Base-by-base conservation (phyloP, 2,329 filamentous ascomycete species). In the Verticillium nubilum region DNA sequence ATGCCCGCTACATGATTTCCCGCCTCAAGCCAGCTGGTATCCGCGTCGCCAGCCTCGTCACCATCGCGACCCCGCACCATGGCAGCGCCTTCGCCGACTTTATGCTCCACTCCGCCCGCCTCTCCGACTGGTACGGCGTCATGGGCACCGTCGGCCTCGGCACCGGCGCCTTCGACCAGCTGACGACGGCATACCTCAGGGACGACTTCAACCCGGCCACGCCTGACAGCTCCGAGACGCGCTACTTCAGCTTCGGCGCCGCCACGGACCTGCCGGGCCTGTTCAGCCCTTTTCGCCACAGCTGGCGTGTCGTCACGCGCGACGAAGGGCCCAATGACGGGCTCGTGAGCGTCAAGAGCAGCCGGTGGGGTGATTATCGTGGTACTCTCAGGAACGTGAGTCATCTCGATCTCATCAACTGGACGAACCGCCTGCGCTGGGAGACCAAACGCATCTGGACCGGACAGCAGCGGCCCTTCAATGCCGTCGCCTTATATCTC, bases 371-470 rank as follows among this genome's bases (percentile, higher is more conserved):
- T 6, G 76, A 76, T 10, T 88, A 89, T 68, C 82, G 86, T 67
- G 86, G 86, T 4, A 88, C 86, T 1, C 68, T 89, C 59, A 71
- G 86, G 4, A 80, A 77, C 1, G 85, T 87, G 6, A 86, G 80
- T 65, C 86, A 89, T 67, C 71, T 88, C 27, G 86, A 88, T 65
- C 70, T 88, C 58, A 88, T 89, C 64, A 88, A 89, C 70, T 89
- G 86, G 86, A 85, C 81, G 33, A 89, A 88, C 63, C 74, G 82
- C 61, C 62, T 87, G 35, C 75, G 77, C 56, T 87, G 81, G 78
- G 78, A 78, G 47, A 66, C 84, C 50, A 73, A 87, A 78, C 76
- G 73, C 55, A 66, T 78, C 59, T 76, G 76, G 74, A 75, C 80
- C 70, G 85, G 85, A 1, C 76, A 80, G 62, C 75, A 77, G 65